Evolutionary conservation across 176 grass and related monocot genomes (phyloP).

Genomic region (Musa itinerans): DNA sequence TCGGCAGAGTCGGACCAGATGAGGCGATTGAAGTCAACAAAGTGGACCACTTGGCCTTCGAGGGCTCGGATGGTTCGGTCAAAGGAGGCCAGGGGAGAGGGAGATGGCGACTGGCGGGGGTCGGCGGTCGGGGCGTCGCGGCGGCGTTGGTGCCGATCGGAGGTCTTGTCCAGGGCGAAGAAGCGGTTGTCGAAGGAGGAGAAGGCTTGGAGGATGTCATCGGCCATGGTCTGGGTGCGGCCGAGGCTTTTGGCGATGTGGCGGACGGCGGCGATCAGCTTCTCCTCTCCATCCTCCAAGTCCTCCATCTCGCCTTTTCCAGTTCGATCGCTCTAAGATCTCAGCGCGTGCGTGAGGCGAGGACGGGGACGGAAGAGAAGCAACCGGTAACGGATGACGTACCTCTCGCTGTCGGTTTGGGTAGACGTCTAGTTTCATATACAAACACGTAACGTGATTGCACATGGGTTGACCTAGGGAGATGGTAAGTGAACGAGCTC

Average conservation of each 20-base stretch:
- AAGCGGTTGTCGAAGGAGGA: slow-evolving; percentile 55
- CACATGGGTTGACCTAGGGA: too few species aligned
- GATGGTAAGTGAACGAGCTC: too few species aligned
- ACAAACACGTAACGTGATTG: too few species aligned
- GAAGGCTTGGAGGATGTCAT: slow-evolving; percentile 81
- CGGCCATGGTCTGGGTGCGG: slow-evolving; percentile 71
- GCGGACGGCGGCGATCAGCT: slow-evolving; percentile 75
- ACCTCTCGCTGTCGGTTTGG: too few species aligned
- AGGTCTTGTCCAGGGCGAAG: slow-evolving; percentile 45
- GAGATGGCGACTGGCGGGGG: background rate
- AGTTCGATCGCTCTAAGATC: too few species aligned
- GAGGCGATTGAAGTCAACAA: slow-evolving; percentile 22
- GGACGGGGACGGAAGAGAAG: too few species aligned
- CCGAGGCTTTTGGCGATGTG: slow-evolving; percentile 82
- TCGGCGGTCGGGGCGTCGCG: slow-evolving; percentile 15
- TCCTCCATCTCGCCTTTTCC: background rate
- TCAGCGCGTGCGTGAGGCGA: too few species aligned
- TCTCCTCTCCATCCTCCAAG: slow-evolving; percentile 83
- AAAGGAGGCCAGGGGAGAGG: background rate
- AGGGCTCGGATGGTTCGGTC: slow-evolving; percentile 32
- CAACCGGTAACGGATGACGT: too few species aligned
- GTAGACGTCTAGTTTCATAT: too few species aligned
- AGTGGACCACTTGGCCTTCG: slow-evolving; percentile 25
- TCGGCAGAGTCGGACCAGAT: slow-evolving; percentile 39
- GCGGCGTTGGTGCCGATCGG: slow-evolving; percentile 34